Base-by-base conservation (phyloP, 441 rosid genomes). In the Erodium moschatum region DNA sequence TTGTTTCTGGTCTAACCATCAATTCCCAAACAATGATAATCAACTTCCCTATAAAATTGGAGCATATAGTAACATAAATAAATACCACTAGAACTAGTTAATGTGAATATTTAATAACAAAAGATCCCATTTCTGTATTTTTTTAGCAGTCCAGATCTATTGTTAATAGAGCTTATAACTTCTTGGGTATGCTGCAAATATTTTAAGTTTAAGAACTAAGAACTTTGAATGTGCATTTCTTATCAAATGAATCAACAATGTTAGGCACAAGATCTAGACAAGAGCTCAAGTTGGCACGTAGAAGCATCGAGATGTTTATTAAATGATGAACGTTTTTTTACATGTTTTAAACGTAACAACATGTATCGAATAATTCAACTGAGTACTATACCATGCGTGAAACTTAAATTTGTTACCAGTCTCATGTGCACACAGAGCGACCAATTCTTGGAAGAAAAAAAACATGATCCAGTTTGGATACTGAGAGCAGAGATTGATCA, bases 41-140 rank as follows among this genome's bases (percentile, higher is more conserved):
- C 60, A 52, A 52, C n/a, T 52, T 52, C 60, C 60, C 60, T 15
- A n/a, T 16, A 52, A 52, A 52, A 15, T 52, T n/a, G 60, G 19
- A 52, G 9, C 5, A 48, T 0, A 4, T 52, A 52, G 7, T 15
- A 15, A n/a, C 9, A 52, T 52, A 15, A 52, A 52, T 52, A 11
- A 52, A 9, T 16, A 52, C 60, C 19, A 15, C 9, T 52, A 0
- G 20, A 52, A 15, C 60, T 52, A 15, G 60, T 52, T 16, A 52
- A 52, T 52, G 20, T 11, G 19, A 52, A n/a, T 52, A 52, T 52
- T 15, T 52, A 16, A 46, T 46, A 46, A 46, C 15, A 46, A 11
- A 46, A 44, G 4, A 46, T 35, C 40, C 40, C 6, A 35, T 35
- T 35, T 35, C 40, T 35, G 40, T 35, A 35, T 35, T 35, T 35